These are phyloP conservation scores for Phoma sp. DNA, from an alignment of 2,329 filamentous ascomycete genomes.

Conservation along the genomic window DNA sequence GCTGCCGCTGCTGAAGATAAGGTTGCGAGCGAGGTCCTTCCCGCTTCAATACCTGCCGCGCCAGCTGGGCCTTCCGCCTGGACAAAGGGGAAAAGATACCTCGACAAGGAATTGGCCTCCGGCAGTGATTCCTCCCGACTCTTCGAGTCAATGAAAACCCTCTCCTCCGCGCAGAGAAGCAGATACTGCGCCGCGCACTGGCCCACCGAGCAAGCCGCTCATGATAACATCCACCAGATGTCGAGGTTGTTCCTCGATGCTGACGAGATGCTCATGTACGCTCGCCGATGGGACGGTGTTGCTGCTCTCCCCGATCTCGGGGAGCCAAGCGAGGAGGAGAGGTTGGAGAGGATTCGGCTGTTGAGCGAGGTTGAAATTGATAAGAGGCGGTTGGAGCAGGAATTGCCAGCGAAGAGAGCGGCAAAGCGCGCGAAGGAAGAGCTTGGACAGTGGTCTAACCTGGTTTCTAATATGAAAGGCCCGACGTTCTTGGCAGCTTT, in stretches of 20 bases:
- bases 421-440: neutral
- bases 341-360: neutral
- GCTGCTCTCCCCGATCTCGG: no score
- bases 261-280: neutral
- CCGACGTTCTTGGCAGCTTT: neutral
- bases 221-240: neutral
- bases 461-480: neutral
- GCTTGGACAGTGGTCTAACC: neutral
- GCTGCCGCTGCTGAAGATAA: neutral
- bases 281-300: neutral
- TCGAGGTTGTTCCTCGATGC: constrained; percentile 4
- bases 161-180: neutral
- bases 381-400: neutral
- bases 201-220: neutral
- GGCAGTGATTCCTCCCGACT: neutral
- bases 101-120: neutral
- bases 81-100: neutral
- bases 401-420: neutral
- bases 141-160: neutral
- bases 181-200: constrained; percentile 1
- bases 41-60: neutral
- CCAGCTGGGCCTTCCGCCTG: neutral
- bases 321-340: no score
- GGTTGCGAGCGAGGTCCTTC: no score
- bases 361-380: neutral